A percentile compares a stretch with the other conserved stretches of the same genome.
Evolutionary conservation across 305 asterid species (phyloP).

Genomic region (Fraxinus ornus): DNA sequence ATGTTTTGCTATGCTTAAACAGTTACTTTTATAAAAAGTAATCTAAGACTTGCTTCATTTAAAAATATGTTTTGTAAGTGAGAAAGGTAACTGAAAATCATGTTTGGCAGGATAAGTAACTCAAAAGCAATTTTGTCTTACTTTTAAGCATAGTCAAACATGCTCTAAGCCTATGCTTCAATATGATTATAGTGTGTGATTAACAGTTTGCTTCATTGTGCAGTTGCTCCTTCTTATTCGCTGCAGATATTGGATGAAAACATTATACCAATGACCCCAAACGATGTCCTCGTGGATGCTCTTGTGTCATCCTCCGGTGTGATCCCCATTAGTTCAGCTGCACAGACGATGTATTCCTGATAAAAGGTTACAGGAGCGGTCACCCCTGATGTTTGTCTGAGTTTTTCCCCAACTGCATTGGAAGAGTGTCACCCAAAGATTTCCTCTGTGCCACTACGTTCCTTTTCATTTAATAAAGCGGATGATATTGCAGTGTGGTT

Average conservation of each 20-base stretch:
- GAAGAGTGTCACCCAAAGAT: background rate
- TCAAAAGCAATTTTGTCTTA: background rate
- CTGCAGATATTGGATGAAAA: conserved; percentile 74
- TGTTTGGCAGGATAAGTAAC: background rate
- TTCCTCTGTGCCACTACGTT: background rate
- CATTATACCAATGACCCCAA: conserved; percentile 70
- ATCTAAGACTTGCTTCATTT: background rate
- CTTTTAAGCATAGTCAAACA: background rate
- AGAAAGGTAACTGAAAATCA: background rate
- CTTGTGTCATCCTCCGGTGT: conserved; percentile 72
- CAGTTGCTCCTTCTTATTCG: conserved; percentile 84
- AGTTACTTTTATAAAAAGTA: background rate
- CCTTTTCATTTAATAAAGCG: background rate
- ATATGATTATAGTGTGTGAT: background rate
- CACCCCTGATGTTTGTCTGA: background rate
- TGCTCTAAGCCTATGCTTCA: conserved; percentile 9
- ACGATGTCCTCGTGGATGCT: conserved; percentile 73
- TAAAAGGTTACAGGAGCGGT: background rate
- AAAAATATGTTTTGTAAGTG: background rate
- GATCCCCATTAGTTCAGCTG: conserved; percentile 59
- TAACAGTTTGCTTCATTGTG: conserved; percentile 19
- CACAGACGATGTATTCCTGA: conserved; percentile 30
- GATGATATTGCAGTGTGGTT: background rate
- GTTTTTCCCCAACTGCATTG: background rate
- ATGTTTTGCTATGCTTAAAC: background rate